Conservation (phyloP, 2,329 filamentous ascomycete genomes). For the Alternaria postmessia region DNA sequence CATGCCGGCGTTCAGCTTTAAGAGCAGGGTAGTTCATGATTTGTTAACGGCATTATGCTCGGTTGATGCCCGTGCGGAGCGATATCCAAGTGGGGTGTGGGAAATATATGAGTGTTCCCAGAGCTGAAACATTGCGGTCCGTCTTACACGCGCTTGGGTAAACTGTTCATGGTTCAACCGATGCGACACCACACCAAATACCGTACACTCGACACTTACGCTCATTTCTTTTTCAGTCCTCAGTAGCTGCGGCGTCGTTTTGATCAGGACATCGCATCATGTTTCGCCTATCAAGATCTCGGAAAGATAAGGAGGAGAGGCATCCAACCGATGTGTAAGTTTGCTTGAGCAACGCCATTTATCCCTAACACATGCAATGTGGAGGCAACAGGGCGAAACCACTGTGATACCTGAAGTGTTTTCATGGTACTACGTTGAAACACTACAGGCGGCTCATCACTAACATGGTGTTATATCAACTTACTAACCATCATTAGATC, state of each 20-base stretch:
- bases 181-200: background rate
- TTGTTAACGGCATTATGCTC: slow-evolving; percentile 11
- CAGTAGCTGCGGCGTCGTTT: background rate
- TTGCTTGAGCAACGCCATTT: background rate
- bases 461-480: background rate
- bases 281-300: slow-evolving; percentile 13
- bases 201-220: background rate
- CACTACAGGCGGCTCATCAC: background rate
- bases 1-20: slow-evolving; percentile 6
- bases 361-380: background rate
- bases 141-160: background rate
- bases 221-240: background rate
- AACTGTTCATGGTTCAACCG: background rate
- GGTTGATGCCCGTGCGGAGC: slow-evolving; percentile 9
- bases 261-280: slow-evolving; percentile 1
- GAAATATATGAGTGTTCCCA: slow-evolving; percentile 17
- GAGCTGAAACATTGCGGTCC: slow-evolving; percentile 7
- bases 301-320: slow-evolving; percentile 8
- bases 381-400: background rate
- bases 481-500: slow-evolving; percentile 11
- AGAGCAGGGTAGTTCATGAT: slow-evolving; percentile 5
- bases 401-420: background rate
- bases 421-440: background rate
- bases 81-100: slow-evolving; percentile 6
- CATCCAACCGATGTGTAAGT: slow-evolving; percentile 13